phyloP scores from a whole-genome alignment of 2,329 filamentous ascomycete species.

The Reticulascus tulasneorum region DNA sequence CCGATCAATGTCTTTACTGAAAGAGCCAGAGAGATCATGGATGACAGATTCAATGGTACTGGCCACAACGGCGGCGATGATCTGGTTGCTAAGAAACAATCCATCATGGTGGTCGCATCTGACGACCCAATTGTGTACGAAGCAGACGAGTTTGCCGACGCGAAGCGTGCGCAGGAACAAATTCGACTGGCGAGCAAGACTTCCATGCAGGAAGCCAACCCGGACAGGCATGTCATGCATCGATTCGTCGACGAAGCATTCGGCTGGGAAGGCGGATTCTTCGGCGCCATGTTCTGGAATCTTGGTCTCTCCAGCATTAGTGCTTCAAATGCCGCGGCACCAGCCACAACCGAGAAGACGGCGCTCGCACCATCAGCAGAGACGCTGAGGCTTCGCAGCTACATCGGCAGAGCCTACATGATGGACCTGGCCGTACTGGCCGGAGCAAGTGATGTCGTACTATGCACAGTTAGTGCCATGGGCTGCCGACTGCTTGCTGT shows the following conservation, averaged over 20 bases:
- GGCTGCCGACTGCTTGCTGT: constrained; percentile 74
- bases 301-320: constrained; percentile 51
- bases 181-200: constrained; percentile 71
- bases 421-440: constrained; percentile 75
- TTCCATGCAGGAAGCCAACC: constrained; percentile 34
- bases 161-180: constrained; percentile 65
- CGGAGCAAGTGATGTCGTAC: constrained; percentile 61
- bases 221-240: constrained; percentile 48
- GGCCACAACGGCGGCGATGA: constrained; percentile 28
- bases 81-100: constrained; percentile 30
- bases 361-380: constrained; percentile 37
- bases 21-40: constrained; percentile 53
- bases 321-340: constrained; percentile 29
- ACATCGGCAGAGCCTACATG: constrained; percentile 76
- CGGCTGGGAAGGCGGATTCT: constrained; percentile 89
- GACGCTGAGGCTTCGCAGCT: constrained; percentile 64
- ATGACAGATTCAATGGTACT: constrained; percentile 41
- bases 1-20: constrained; percentile 66
- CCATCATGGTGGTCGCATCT: constrained; percentile 65
- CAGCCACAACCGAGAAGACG: constrained; percentile 28
- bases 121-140: constrained; percentile 76
- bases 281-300: constrained; percentile 75
- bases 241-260: constrained; percentile 72
- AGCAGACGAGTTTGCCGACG: constrained; percentile 55
- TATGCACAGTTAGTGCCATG: constrained; percentile 72